Evolutionary conservation across 1,139 yeast species (phyloP), one percentile per base, ranked within the genome.

Genomic region (Pichia sp.): DNA sequence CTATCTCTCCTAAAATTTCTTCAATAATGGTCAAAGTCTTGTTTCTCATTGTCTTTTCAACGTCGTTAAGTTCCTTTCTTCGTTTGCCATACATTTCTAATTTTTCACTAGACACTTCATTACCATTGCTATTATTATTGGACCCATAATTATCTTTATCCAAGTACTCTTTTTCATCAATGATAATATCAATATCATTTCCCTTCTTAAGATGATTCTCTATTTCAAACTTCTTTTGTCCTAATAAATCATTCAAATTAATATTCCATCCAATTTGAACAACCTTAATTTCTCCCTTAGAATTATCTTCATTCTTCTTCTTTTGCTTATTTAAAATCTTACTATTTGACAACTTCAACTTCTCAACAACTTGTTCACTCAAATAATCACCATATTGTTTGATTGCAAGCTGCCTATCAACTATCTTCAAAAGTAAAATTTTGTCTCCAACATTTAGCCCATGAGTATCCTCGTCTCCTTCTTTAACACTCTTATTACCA

Each of bases 221-320:
- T n/a, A 74, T 69, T 50, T 73, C 79, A 50, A 68, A 66, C 3
- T 63, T 60, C 54, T 73, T 74, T 48, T 73, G 78, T 23, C 68
- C 67, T n/a, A 53, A 56, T 27, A 73, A 57, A 57, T 73, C 78
- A 40, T 66, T 67, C 25, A 62, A 59, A 12, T 68, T 68, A 8
- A 73, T 73, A 41, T 68, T 69, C 78, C 78, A 73, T 3, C 75
- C 67, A 7, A 74, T 56, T 46, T 68, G 69, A 23, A 74, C 61
- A 38, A 65, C 60, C 51, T 73, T 73, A 4, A 43, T 3, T 18
- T 45, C 51, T 1, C n/a, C n/a, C 16, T 38, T 35, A 7, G 62
- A 48, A 42, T 62, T 60, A 9, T 57, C 58, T 9, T 65, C 70
- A 24, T 55, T 56, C 22, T 48, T 56, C 24, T 47, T 49, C 22